These are phyloP conservation scores for Nadsonia commutata DNA, from an alignment of 1,139 yeast species.

Conservation along the genomic window DNA sequence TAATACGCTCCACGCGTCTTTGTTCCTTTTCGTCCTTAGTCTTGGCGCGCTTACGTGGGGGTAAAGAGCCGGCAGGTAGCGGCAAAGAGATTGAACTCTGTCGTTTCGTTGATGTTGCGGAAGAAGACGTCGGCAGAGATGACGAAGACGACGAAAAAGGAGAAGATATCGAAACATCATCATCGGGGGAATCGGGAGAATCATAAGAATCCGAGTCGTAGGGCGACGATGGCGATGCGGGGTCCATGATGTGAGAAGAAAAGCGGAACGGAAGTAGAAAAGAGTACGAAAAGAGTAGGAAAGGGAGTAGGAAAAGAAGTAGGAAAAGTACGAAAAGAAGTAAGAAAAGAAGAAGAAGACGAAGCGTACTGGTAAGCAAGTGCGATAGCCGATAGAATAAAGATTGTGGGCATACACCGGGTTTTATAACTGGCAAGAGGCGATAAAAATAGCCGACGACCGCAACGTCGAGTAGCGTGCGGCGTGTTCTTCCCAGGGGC, in stretches of 20 bases:
- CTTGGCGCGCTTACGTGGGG: slow-evolving; percentile 93
- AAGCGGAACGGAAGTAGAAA: not conserved
- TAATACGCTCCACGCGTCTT: slow-evolving; percentile 79
- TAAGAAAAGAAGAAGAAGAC: slow-evolving; percentile 1
- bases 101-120: no score
- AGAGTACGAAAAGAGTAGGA: not conserved
- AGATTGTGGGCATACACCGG: no score
- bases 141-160: slow-evolving; percentile 8
- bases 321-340: slow-evolving; percentile 2
- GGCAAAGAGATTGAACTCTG: slow-evolving; percentile 15
- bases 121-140: no score
- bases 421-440: no score
- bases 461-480: no score
- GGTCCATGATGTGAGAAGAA: not conserved
- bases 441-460: no score
- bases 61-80: slow-evolving; percentile 36
- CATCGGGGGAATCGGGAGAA: not conserved
- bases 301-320: not conserved
- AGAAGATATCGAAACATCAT: slow-evolving; percentile 3
- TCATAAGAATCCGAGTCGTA: not conserved
- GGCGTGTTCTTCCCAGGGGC: no score
- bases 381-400: no score
- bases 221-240: not conserved
- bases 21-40: slow-evolving; percentile 96
- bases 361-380: not conserved